phyloP scores from a whole-genome alignment of 2,329 filamentous ascomycete species.

The Sclerotiophoma versabilis region DNA sequence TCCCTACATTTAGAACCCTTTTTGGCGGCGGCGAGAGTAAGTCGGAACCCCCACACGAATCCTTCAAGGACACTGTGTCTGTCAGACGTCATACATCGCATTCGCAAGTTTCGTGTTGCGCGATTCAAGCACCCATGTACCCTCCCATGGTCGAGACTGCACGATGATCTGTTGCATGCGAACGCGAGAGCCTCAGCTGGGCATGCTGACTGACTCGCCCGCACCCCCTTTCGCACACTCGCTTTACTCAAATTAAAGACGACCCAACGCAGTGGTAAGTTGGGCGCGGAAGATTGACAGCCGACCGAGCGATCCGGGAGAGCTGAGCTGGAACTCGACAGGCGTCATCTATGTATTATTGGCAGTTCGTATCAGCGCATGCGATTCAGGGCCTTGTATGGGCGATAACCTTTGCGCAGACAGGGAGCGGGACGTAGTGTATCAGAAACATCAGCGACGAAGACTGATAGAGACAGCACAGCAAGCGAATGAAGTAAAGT shows the following conservation, averaged over 20 bases:
- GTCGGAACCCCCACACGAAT: conserved; percentile 8
- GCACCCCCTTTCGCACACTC: conserved; percentile 5
- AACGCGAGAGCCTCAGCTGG: conserved; percentile 7
- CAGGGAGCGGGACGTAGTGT: conserved; percentile 7
- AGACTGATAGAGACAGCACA: not conserved
- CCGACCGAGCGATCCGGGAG: conserved; percentile 13
- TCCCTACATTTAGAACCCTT: not conserved
- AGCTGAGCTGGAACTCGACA: conserved; percentile 6
- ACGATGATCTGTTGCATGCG: not conserved
- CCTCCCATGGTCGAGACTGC: not conserved
- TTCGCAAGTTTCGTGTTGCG: not conserved
- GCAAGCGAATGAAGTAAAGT: not conserved
- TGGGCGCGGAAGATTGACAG: conserved; percentile 14
- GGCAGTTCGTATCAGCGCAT: conserved; percentile 1
- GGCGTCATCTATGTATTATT: conserved; percentile 2
- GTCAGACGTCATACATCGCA: conserved; percentile 8
- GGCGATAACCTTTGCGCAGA: conserved; percentile 3
- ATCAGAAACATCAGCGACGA: not conserved
- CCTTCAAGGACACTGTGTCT: not conserved
- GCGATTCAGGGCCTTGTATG: not conserved
- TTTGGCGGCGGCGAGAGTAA: not conserved
- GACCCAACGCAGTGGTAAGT: conserved; percentile 17
- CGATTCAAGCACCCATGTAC: conserved; percentile 9
- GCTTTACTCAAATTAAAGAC: not conserved
- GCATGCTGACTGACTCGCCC: conserved; percentile 8